phyloP scores from a whole-genome alignment of 345 rosid genomes.

The Camelina laxa region DNA sequence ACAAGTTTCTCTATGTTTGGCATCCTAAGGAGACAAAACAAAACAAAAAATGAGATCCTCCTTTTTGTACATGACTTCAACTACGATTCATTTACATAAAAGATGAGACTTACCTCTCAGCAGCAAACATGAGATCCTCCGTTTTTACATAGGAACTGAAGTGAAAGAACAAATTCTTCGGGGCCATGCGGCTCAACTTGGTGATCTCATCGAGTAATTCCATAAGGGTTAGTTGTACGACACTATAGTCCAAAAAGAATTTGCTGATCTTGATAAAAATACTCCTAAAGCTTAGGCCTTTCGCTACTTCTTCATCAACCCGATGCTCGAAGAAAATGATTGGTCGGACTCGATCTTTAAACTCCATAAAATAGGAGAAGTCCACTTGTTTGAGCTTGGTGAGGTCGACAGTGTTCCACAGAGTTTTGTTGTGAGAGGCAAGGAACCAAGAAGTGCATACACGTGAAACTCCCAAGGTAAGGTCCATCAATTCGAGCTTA shows the following conservation, averaged over 20 bases:
- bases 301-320: background rate
- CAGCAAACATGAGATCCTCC: slow-evolving; percentile 20
- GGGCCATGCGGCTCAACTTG: slow-evolving; percentile 10
- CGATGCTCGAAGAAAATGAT: background rate
- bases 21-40: slow-evolving; percentile 6
- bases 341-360: background rate
- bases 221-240: background rate
- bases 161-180: slow-evolving; percentile 13
- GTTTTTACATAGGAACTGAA: background rate
- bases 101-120: slow-evolving; percentile 25
- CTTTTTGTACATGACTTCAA: background rate
- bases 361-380: background rate
- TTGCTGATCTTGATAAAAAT: background rate
- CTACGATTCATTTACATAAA: background rate
- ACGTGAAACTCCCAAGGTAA: slow-evolving; percentile 9
- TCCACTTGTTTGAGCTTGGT: background rate
- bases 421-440: slow-evolving; percentile 29
- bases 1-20: slow-evolving; percentile 32
- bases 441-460: slow-evolving; percentile 30
- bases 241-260: background rate
- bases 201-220: background rate
- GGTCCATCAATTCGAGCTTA: slow-evolving; percentile 17
- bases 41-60: background rate
- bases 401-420: slow-evolving; percentile 14
- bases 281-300: slow-evolving; percentile 4